Percentiles rank a stretch among this genome's conserved stretches.
phyloP scores from a whole-genome alignment of 2,329 filamentous ascomycete genomes.

The Colletotrichum sp. region DNA sequence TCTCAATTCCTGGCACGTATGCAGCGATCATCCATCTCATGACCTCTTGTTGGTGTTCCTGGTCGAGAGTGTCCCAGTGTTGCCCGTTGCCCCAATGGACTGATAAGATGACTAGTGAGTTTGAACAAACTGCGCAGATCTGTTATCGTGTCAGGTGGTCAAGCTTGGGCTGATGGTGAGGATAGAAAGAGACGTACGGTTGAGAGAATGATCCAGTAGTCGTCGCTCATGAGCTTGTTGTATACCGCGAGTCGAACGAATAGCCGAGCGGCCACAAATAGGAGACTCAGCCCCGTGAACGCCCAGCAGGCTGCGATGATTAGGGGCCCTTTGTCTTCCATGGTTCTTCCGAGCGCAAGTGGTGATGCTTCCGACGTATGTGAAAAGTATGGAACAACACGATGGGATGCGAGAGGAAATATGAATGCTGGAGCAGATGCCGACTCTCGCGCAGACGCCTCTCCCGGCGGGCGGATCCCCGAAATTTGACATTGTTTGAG shows the following conservation, averaged over 20 bases:
- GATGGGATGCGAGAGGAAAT: background rate
- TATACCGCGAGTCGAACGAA: slow-evolving; percentile 19
- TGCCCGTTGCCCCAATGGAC: slow-evolving; percentile 26
- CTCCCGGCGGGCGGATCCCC: background rate
- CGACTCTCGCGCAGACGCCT: background rate
- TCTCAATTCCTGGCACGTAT: slow-evolving; percentile 30
- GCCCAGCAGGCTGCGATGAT: slow-evolving; percentile 23
- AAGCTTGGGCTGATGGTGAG: fast-evolving
- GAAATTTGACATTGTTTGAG: background rate
- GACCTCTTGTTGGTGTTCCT: slow-evolving; percentile 1
- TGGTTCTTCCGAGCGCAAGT: background rate
- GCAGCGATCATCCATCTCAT: slow-evolving; percentile 28
- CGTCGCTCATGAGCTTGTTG: slow-evolving; percentile 19
- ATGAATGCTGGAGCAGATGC: background rate
- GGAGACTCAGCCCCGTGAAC: slow-evolving; percentile 18
- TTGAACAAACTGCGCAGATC: background rate
- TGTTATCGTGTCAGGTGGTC: background rate
- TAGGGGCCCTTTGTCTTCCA: slow-evolving; percentile 23
- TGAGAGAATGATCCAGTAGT: slow-evolving; percentile 20
- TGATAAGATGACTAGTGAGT: slow-evolving; percentile 6
- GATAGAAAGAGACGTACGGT: background rate
- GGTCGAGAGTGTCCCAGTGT: slow-evolving; percentile 20
- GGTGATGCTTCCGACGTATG: background rate
- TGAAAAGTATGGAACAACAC: background rate
- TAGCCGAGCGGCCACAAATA: slow-evolving; percentile 20